Base-by-base conservation (phyloP, 257 asterid species). In the Paulownia fortunei region DNA sequence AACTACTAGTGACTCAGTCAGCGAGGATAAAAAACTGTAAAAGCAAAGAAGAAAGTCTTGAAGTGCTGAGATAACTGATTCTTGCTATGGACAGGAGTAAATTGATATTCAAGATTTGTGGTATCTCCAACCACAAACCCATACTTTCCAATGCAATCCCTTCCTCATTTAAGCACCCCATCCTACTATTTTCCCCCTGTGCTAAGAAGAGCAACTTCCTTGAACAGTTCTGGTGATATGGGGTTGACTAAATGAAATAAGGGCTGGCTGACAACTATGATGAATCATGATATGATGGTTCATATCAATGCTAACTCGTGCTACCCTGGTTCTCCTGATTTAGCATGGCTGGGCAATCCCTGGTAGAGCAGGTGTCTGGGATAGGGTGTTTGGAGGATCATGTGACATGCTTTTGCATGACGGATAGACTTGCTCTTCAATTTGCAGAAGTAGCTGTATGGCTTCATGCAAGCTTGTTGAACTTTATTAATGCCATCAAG, bases 1-100 rank as follows among this genome's bases (percentile, higher is more conserved):
- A 90, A 77, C 86, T 90, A 77, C 92, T 93, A 76, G 66, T 80
- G 41, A 86, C 91, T 74, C 98, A 95, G 87, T 87, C 82, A 37
- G 81, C 66, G 55, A 89, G 84, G 85, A 81, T 92, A 68, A 83
- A 87, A 71, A 56, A 9, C 81, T 69, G 37, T 23, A 79, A 68
- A 69, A 73, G 79, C 83, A 61, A 72, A 39, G 84, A 83, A 78
- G 93, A 84, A 79, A 72, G 10, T 26, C 67, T 49, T 59, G 85
- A 84, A 78, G 83, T 59, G 68, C 26, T 15, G n/a, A 64, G 70
- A 66, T 78, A 55, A 36, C 34, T n/a, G 21, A n/a, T 52, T 58
- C 78, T 49, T 52, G 67, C 67, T 32, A 65, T 27, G 32, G 26
- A 71, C 49, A 21, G 7, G 39, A 59, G 39, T 69, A 59, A 46